These are phyloP conservation scores for Blastobotrys raffinosifermentans DNA, from an alignment of 1,139 yeast genomes.

Conservation along the genomic window DNA sequence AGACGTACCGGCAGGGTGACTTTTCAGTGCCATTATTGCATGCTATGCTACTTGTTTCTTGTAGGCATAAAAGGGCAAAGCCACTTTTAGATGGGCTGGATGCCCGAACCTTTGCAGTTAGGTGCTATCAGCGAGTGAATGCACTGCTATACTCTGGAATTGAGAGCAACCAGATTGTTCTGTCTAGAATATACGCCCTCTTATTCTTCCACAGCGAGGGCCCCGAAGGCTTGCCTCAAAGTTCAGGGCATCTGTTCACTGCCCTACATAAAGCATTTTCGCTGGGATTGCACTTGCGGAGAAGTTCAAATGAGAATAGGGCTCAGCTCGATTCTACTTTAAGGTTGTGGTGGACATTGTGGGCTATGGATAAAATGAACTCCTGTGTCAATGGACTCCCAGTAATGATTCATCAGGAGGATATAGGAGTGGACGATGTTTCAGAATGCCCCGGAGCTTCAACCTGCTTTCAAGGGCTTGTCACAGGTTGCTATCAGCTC, in stretches of 20 bases:
- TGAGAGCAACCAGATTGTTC: constrained; percentile 37
- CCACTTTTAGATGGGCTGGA: constrained; percentile 13
- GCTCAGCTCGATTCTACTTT: neutral
- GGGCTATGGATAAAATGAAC: constrained; percentile 33
- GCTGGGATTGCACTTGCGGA: constrained; percentile 34
- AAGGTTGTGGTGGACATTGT: constrained; percentile 35
- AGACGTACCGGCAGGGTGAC: constrained; percentile 9
- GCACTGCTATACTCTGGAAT: constrained; percentile 40
- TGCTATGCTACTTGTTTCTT: constrained; percentile 21
- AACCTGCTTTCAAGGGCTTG: constrained; percentile 22
- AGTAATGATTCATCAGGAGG: constrained; percentile 30
- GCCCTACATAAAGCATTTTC: constrained; percentile 34
- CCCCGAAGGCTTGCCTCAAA: constrained; percentile 32
- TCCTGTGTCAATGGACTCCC: constrained; percentile 33
- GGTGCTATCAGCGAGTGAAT: constrained; percentile 30
- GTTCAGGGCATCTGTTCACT: constrained; percentile 30
- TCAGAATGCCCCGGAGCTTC: neutral
- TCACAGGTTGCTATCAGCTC: constrained; percentile 26
- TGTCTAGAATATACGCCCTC: constrained; percentile 32
- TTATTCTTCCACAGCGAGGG: constrained; percentile 29
- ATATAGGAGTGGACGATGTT: constrained; percentile 22
- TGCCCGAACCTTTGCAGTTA: constrained; percentile 22
- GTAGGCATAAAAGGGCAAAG: constrained; percentile 18
- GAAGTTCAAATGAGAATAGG: constrained; percentile 9
- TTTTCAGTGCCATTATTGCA: constrained; percentile 18